These are phyloP conservation scores for Arabidopsis suecica DNA, from an alignment of 345 rosid species.

Conservation along the genomic window DNA sequence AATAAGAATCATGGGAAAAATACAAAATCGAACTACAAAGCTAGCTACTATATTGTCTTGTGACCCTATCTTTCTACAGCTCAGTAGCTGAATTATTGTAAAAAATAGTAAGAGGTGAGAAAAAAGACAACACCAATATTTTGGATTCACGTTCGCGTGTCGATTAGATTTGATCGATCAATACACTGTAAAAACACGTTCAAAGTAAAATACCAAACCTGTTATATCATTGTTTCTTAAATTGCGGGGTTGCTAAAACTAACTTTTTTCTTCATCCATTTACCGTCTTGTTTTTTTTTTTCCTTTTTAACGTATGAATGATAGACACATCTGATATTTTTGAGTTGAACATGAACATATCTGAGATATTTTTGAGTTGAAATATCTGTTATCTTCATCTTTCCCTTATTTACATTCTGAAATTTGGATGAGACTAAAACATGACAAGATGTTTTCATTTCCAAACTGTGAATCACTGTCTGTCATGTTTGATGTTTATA, in stretches of 20 bases:
- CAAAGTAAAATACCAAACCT: background rate
- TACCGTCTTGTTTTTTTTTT: background rate
- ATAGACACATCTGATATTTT: background rate
- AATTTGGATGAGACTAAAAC: background rate
- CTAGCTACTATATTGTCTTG: constrained; percentile 33
- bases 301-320: background rate
- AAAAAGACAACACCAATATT: constrained; percentile 23
- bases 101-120: constrained; percentile 33
- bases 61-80: constrained; percentile 42
- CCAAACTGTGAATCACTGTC: constrained; percentile 18
- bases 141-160: constrained; percentile 41
- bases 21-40: constrained; percentile 38
- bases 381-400: constrained; percentile 3
- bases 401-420: background rate
- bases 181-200: background rate
- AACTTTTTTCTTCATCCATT: background rate
- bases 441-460: constrained; percentile 26
- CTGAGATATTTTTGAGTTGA: background rate
- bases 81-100: constrained; percentile 33
- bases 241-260: constrained; percentile 10
- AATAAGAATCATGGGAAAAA: constrained; percentile 40
- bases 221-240: constrained; percentile 11
- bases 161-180: constrained; percentile 23
- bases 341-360: too few species aligned
- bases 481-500: background rate